A percentile compares a stretch with the other conserved stretches of the same genome.
These are phyloP conservation scores for Neophaeococcomyces aloes DNA, from an alignment of 2,329 filamentous ascomycete species.

Conservation along the genomic window DNA sequence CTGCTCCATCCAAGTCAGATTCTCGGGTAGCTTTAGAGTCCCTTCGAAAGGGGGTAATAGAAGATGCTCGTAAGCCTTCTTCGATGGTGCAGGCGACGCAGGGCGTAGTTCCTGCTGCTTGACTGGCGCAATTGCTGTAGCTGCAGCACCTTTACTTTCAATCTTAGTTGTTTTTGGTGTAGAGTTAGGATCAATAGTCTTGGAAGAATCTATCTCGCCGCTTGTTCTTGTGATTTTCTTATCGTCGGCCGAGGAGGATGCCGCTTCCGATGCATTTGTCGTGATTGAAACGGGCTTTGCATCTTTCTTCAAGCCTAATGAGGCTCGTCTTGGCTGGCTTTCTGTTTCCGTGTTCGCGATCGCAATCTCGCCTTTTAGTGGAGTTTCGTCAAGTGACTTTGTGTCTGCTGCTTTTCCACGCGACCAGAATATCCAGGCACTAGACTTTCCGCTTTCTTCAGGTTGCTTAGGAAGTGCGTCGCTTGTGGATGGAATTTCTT, in stretches of 20 bases:
- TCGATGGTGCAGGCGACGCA: constrained; percentile 19
- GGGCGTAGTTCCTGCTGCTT: constrained; percentile 19
- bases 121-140: constrained; percentile 16
- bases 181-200: constrained; percentile 24
- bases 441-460: constrained; percentile 15
- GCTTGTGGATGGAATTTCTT: background rate
- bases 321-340: constrained; percentile 22
- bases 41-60: constrained; percentile 39
- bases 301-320: constrained; percentile 20
- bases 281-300: constrained; percentile 4
- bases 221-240: constrained; percentile 11
- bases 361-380: constrained; percentile 19
- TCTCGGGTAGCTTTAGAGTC: constrained; percentile 35
- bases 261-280: constrained; percentile 8
- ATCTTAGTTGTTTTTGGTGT: constrained; percentile 23
- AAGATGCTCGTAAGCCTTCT: constrained; percentile 33
- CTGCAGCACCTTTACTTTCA: constrained; percentile 20
- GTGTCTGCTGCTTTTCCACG: constrained; percentile 16
- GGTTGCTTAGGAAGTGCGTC: constrained; percentile 13
- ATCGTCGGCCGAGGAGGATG: background rate
- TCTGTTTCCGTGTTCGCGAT: constrained; percentile 20
- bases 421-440: constrained; percentile 24
- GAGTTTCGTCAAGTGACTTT: constrained; percentile 13
- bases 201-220: constrained; percentile 13
- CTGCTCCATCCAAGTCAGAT: constrained; percentile 55